These are phyloP conservation scores for Hylodesmum podocarpum DNA, from an alignment of 306 rosid species.

Conservation along the genomic window DNA sequence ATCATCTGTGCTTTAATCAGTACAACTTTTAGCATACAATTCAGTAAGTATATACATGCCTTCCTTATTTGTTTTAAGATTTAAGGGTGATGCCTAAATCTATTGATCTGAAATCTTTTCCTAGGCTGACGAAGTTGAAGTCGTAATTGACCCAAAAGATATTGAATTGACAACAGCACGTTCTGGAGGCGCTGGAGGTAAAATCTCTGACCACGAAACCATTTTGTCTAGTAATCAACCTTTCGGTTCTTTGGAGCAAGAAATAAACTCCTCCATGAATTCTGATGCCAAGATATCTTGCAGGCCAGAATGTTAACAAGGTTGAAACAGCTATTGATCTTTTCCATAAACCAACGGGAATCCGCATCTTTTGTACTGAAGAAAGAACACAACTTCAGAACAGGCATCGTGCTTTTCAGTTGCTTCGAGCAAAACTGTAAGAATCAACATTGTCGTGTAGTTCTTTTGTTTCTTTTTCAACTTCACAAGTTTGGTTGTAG, in stretches of 20 bases:
- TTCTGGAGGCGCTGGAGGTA: constrained; percentile 99
- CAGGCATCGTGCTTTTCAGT: constrained; percentile 84
- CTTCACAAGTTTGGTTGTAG: constrained; percentile 10
- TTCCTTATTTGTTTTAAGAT: constrained; percentile 19
- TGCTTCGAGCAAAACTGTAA: constrained; percentile 96
- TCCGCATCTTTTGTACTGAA: constrained; percentile 97
- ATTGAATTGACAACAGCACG: constrained; percentile 92
- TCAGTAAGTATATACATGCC: constrained; percentile 8
- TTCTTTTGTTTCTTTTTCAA: not conserved
- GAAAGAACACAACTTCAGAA: constrained; percentile 93
- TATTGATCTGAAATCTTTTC: constrained; percentile 34
- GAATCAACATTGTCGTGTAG: constrained; percentile 24
- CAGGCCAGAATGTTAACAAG: constrained; percentile 99
- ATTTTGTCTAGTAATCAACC: constrained; percentile 19
- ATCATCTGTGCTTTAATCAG: constrained; percentile 5
- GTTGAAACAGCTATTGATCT: constrained; percentile 99
- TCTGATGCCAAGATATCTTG: constrained; percentile 36
- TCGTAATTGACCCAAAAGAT: constrained; percentile 91
- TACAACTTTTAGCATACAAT: not conserved
- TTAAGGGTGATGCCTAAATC: constrained; percentile 21
- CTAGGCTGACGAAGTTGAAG: constrained; percentile 97
- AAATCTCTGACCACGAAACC: constrained; percentile 17
- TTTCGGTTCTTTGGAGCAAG: not conserved
- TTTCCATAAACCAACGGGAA: constrained; percentile 93
- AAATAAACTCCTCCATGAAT: constrained; percentile 22